A percentile compares a stretch with the other conserved stretches of the same genome.
These are phyloP conservation scores for Pyrenophora graminea DNA, from an alignment of 2,329 filamentous ascomycete genomes.

Conservation along the genomic window DNA sequence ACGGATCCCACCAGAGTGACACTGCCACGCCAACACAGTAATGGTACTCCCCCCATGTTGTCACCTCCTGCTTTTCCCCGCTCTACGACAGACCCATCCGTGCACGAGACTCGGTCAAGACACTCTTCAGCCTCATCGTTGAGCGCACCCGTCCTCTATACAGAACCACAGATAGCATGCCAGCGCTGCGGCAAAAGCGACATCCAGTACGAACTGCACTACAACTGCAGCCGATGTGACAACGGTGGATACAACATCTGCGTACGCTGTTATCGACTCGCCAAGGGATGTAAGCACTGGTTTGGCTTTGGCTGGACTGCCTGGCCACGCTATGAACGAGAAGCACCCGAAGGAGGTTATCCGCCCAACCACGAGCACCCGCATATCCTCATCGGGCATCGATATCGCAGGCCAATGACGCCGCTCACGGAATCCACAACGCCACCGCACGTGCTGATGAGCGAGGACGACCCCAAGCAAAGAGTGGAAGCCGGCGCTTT, in stretches of 20 bases:
- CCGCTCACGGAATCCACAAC: slow-evolving; percentile 28
- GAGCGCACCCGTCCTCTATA: slow-evolving; percentile 51
- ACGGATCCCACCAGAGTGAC: slow-evolving; percentile 35
- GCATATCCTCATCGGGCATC: slow-evolving; percentile 57
- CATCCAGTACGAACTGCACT: slow-evolving; percentile 86
- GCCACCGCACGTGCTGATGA: slow-evolving; percentile 48
- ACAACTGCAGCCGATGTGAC: slow-evolving; percentile 74
- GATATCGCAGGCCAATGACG: slow-evolving; percentile 45
- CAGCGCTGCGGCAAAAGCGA: slow-evolving; percentile 69
- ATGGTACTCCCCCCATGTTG: slow-evolving; percentile 32
- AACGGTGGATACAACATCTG: slow-evolving; percentile 79
- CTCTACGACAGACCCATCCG: slow-evolving; percentile 36
- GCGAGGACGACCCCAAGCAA: slow-evolving; percentile 67
- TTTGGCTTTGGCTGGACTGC: slow-evolving; percentile 82
- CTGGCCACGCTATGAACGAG: slow-evolving; percentile 64
- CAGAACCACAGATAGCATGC: slow-evolving; percentile 76
- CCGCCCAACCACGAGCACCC: slow-evolving; percentile 51
- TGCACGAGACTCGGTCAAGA: slow-evolving; percentile 22
- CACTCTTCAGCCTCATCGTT: slow-evolving; percentile 19
- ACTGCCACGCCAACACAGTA: slow-evolving; percentile 27
- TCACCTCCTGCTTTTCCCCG: slow-evolving; percentile 33
- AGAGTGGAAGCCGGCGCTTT: slow-evolving; percentile 81
- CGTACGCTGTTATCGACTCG: slow-evolving; percentile 74
- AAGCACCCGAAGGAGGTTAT: slow-evolving; percentile 49
- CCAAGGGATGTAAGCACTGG: slow-evolving; percentile 82